Conservation (phyloP, 2,329 filamentous ascomycete genomes). For the Penicillium paneum region DNA sequence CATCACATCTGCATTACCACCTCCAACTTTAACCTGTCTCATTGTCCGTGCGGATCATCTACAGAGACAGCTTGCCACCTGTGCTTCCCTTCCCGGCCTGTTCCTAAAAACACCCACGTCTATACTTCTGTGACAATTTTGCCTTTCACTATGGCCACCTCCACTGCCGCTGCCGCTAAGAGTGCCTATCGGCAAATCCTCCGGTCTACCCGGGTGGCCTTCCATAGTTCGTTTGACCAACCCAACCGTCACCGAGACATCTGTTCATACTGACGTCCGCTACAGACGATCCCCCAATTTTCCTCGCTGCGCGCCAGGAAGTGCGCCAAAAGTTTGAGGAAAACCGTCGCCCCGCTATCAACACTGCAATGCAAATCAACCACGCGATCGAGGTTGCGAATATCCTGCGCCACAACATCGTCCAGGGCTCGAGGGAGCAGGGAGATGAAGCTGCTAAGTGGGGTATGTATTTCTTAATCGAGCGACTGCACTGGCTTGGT, state of each 20-base stretch:
- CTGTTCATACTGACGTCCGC: slow-evolving; percentile 8
- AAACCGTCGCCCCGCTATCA: slow-evolving; percentile 60
- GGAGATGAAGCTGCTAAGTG: slow-evolving; percentile 35
- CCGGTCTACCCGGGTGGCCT: slow-evolving; percentile 77
- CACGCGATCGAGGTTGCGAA: slow-evolving; percentile 80
- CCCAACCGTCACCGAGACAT: neutral
- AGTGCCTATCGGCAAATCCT: slow-evolving; percentile 77
- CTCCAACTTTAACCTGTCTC: neutral
- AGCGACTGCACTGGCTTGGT: neutral
- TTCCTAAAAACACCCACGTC: neutral
- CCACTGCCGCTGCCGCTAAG: slow-evolving; percentile 57
- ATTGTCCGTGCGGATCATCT: neutral
- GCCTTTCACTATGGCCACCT: slow-evolving; percentile 22
- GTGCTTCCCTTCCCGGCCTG: neutral
- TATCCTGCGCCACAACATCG: slow-evolving; percentile 77
- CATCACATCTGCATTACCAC: neutral
- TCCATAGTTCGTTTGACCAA: slow-evolving; percentile 59
- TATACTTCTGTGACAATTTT: neutral
- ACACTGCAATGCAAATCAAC: slow-evolving; percentile 62
- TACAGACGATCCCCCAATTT: slow-evolving; percentile 66
- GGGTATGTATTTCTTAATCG: slow-evolving; percentile 25
- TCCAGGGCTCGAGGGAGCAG: slow-evolving; percentile 65
- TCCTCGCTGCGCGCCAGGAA: slow-evolving; percentile 67
- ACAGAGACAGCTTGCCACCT: neutral
- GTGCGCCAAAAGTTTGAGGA: slow-evolving; percentile 72